Conservation (phyloP, 1,284 basidiomycete species). For the Phylloboletellus chloephorus region DNA sequence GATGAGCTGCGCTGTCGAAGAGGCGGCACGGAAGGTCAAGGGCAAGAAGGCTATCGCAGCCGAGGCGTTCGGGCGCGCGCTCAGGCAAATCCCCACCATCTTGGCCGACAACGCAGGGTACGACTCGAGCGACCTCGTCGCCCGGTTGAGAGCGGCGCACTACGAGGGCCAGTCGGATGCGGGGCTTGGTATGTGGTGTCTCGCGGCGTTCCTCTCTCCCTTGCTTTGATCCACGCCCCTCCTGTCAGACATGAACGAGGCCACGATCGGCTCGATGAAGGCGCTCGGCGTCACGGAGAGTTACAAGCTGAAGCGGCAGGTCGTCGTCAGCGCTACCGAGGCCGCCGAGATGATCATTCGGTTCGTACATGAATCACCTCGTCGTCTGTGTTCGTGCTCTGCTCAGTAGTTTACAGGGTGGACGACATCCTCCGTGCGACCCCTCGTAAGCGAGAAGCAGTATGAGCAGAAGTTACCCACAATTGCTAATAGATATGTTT, state of each 20-base stretch:
- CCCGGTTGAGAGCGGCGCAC: conserved; percentile 88
- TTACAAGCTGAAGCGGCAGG: conserved; percentile 96
- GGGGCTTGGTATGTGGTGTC: conserved; percentile 62
- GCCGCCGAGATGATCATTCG: conserved; percentile 98
- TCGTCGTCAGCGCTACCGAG: conserved; percentile 91
- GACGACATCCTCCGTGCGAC: conserved; percentile 65
- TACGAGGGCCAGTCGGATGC: conserved; percentile 84
- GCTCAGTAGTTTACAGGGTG: conserved; percentile 39
- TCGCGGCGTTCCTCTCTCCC: not conserved
- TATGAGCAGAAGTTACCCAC: conserved; percentile 31
- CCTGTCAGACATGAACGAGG: conserved; percentile 80
- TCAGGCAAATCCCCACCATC: conserved; percentile 94
- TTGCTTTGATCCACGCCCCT: not conserved
- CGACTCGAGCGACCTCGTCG: conserved; percentile 94
- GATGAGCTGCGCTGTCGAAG: conserved; percentile 94
- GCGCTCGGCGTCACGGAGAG: conserved; percentile 89
- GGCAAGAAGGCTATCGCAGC: conserved; percentile 97
- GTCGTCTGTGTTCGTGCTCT: not conserved
- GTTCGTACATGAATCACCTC: conserved; percentile 47
- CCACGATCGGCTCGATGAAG: conserved; percentile 83
- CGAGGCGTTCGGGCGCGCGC: conserved; percentile 85
- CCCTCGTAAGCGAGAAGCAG: conserved; percentile 61
- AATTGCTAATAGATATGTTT: conserved; percentile 11
- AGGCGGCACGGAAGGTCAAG: conserved; percentile 76
- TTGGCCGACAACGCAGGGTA: conserved; percentile 97